Conservation (phyloP, 768 basidiomycete genomes). For the Butyriboletus loyo region DNA sequence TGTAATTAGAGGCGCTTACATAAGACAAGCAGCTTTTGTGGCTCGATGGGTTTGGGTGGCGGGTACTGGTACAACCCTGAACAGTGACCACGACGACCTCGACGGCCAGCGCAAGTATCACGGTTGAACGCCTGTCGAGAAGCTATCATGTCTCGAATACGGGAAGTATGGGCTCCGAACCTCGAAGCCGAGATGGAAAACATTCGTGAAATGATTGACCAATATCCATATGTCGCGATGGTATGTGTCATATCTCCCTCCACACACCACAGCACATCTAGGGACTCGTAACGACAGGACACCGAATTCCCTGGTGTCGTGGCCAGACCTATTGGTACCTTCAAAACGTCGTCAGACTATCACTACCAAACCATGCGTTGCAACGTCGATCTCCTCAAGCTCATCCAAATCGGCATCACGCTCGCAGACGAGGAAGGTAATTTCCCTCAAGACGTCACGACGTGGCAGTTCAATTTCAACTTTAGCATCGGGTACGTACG, state of each 20-base stretch:
- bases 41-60: constrained; percentile 11
- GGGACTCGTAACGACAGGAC: constrained; percentile 55
- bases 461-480: constrained; percentile 99
- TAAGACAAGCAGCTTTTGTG: constrained; percentile 20
- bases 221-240: constrained; percentile 95
- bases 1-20: constrained; percentile 22
- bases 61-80: constrained; percentile 7
- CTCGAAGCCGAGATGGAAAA: constrained; percentile 90
- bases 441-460: constrained; percentile 83
- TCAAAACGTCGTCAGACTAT: constrained; percentile 96
- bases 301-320: constrained; percentile 99
- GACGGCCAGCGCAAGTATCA: constrained; percentile 1
- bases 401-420: constrained; percentile 96
- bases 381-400: constrained; percentile 96
- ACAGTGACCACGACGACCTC: constrained; percentile 21
- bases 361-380: constrained; percentile 99
- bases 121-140: constrained; percentile 3
- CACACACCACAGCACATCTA: background rate
- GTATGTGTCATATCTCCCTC: constrained; percentile 41
- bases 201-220: constrained; percentile 83
- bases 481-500: constrained; percentile 78
- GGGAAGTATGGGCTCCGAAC: constrained; percentile 94
- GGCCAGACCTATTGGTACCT: constrained; percentile 92
- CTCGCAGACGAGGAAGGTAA: constrained; percentile 93
- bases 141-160: constrained; percentile 71